Evolutionary conservation across 106 monocot species (phyloP).

Genomic region (Dioscorea alata): DNA sequence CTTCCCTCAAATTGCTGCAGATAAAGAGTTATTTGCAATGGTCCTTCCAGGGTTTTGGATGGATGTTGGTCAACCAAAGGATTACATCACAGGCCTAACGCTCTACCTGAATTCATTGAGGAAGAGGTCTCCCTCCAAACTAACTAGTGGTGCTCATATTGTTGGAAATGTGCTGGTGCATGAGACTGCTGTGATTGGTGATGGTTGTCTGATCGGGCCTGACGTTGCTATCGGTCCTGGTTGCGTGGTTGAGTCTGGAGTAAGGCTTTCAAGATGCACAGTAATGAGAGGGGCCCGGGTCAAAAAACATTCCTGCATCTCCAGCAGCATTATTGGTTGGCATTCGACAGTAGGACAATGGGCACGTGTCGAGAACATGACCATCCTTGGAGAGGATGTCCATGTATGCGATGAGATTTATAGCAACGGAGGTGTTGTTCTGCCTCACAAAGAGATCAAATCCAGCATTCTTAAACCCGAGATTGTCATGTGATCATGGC

Average conservation of each 20-base stretch:
- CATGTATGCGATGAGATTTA: constrained; percentile 73
- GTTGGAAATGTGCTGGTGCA: constrained; percentile 55
- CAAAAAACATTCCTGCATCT: constrained; percentile 66
- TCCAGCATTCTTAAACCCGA: constrained; percentile 62
- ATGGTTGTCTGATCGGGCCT: constrained; percentile 49
- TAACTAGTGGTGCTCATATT: constrained; percentile 22
- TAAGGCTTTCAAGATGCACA: constrained; percentile 64
- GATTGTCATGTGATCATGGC: constrained; percentile 61
- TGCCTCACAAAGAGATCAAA: constrained; percentile 86
- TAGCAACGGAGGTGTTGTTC: constrained; percentile 69
- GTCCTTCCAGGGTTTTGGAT: constrained; percentile 65
- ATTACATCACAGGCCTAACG: constrained; percentile 52
- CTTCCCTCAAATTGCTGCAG: constrained; percentile 47
- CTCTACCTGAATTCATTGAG: constrained; percentile 41
- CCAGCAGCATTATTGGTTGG: constrained; percentile 75
- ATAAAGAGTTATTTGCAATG: constrained; percentile 52
- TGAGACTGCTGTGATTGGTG: constrained; percentile 37
- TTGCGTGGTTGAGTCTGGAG: constrained; percentile 59
- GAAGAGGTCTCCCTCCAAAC: constrained; percentile 9
- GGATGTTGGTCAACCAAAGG: constrained; percentile 57
- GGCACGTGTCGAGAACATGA: constrained; percentile 78
- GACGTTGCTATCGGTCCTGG: constrained; percentile 49
- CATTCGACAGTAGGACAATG: constrained; percentile 70
- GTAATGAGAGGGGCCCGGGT: constrained; percentile 59
- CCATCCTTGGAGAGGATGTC: constrained; percentile 69